These are phyloP conservation scores for Fraxinus greggii DNA, from an alignment of 305 asterid species.

Conservation along the genomic window DNA sequence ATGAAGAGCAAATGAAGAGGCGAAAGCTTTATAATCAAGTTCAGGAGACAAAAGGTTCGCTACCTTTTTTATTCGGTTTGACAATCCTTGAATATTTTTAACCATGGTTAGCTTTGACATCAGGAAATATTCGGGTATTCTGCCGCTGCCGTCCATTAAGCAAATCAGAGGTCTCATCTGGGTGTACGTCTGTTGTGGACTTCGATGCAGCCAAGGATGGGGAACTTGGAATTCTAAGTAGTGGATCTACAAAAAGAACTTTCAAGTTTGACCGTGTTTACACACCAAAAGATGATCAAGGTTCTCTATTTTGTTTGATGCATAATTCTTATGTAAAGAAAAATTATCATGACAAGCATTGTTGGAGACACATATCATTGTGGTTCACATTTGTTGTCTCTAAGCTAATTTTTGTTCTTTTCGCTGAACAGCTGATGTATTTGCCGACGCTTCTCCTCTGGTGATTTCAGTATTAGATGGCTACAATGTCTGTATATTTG, in stretches of 20 bases:
- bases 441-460: conserved; percentile 91
- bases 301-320: conserved; percentile 29
- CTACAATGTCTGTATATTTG: conserved; percentile 93
- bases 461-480: conserved; percentile 92
- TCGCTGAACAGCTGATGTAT: conserved; percentile 69
- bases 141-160: conserved; percentile 96
- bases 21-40: conserved; percentile 85
- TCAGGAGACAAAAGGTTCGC: conserved; percentile 87
- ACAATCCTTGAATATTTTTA: conserved; percentile 21
- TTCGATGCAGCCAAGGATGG: conserved; percentile 91
- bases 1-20: conserved; percentile 85
- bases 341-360: neutral
- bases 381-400: neutral
- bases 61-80: neutral
- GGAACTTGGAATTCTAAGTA: conserved; percentile 67
- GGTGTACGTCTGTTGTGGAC: conserved; percentile 67
- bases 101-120: conserved; percentile 12
- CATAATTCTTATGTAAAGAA: neutral
- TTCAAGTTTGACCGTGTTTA: conserved; percentile 91
- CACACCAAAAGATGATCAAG: conserved; percentile 91
- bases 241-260: conserved; percentile 60
- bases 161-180: conserved; percentile 57
- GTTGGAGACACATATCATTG: neutral
- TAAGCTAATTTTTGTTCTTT: conserved; percentile 19
- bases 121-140: conserved; percentile 96